Evolutionary conservation across 495 filamentous ascomycete genomes (phyloP).

Genomic region (Chaetomium tenue): DNA sequence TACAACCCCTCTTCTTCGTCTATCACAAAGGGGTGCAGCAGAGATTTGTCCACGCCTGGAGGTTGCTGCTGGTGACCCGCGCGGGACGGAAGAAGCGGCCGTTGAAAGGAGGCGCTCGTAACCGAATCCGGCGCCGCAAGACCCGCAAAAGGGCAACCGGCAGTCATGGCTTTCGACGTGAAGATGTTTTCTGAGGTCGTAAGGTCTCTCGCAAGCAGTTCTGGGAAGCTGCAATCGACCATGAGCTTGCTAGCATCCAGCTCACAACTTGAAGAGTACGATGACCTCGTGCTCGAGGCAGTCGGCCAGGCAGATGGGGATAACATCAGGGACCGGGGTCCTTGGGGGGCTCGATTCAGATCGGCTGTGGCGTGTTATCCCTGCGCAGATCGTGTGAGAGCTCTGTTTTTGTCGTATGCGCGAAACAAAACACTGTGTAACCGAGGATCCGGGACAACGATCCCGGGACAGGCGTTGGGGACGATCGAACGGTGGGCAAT

Average conservation of each 20-base stretch:
- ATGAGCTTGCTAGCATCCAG: conserved; percentile 27
- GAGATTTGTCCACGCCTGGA: neutral
- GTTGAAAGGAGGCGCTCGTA: conserved; percentile 26
- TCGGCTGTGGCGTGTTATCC: conserved; percentile 31
- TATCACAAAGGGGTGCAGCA: conserved; percentile 1
- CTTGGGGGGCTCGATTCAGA: conserved; percentile 27
- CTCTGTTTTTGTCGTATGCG: conserved; percentile 20
- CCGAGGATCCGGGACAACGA: conserved; percentile 26
- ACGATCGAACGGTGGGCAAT: neutral
- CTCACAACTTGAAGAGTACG: conserved; percentile 7
- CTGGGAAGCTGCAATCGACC: conserved; percentile 43
- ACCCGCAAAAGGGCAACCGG: conserved; percentile 37
- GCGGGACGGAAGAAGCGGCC: conserved; percentile 14
- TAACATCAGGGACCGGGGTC: conserved; percentile 22
- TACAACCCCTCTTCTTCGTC: neutral
- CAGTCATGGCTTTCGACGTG: conserved; percentile 43
- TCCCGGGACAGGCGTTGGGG: conserved; percentile 25
- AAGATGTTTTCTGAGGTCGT: conserved; percentile 41
- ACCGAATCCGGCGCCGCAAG: conserved; percentile 30
- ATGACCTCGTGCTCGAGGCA: neutral
- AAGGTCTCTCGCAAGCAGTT: conserved; percentile 46
- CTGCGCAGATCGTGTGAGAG: conserved; percentile 28
- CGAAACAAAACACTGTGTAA: conserved; percentile 30
- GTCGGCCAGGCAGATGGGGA: conserved; percentile 13
- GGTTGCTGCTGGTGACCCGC: conserved; percentile 14